Conservation (phyloP, 768 basidiomycete genomes). For the Pisolithus microcarpus region DNA sequence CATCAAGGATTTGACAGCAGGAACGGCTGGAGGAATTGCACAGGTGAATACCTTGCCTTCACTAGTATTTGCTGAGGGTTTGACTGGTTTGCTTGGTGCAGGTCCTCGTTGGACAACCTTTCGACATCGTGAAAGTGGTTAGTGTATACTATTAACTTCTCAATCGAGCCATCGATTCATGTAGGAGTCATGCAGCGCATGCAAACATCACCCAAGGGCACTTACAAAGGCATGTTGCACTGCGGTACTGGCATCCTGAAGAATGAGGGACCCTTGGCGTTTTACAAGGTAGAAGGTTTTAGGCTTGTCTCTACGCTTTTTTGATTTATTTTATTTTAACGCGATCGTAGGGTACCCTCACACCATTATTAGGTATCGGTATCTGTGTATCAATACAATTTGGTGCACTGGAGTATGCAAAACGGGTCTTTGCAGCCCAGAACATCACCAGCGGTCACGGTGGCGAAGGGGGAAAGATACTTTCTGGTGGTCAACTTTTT, state of each 20-base stretch:
- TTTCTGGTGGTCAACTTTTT: constrained; percentile 62
- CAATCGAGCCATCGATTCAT: background rate
- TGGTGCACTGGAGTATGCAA: constrained; percentile 78
- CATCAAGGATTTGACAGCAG: constrained; percentile 80
- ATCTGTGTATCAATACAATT: constrained; percentile 96
- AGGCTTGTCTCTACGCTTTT: constrained; percentile 1
- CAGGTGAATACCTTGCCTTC: constrained; percentile 44
- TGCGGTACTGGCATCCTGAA: constrained; percentile 87
- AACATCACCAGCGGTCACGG: constrained; percentile 56
- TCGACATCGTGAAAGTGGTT: constrained; percentile 96
- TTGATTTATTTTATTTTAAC: background rate
- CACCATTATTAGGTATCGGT: constrained; percentile 87
- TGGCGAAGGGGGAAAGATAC: constrained; percentile 54
- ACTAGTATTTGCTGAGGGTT: background rate
- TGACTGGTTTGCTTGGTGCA: constrained; percentile 23
- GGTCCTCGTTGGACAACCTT: constrained; percentile 90
- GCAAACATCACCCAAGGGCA: constrained; percentile 89
- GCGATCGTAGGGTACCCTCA: constrained; percentile 67
- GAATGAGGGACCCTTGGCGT: constrained; percentile 87
- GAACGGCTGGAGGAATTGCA: constrained; percentile 85
- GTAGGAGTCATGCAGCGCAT: constrained; percentile 53
- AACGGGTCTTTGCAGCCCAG: constrained; percentile 64
- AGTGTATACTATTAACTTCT: constrained; percentile 27
- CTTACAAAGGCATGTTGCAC: constrained; percentile 80
- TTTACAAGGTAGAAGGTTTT: constrained; percentile 69